These are phyloP conservation scores for Jacaranda copaia DNA, from an alignment of 257 asterid species.

Conservation along the genomic window DNA sequence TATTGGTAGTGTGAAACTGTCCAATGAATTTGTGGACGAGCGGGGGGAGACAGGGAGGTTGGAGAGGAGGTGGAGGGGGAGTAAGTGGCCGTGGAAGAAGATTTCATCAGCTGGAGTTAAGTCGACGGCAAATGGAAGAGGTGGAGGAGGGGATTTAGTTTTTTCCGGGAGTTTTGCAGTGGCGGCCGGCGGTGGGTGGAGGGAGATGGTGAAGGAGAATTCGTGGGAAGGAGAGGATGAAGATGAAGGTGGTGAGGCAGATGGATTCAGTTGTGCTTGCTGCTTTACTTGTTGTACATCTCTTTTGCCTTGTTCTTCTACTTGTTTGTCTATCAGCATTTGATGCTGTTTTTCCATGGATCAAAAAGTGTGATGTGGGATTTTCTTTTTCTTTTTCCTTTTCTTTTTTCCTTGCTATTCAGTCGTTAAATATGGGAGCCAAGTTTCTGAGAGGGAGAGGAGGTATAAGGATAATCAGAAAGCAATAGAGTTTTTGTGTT, in stretches of 20 bases:
- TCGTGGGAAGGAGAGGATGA: conserved; percentile 78
- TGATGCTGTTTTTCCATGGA: conserved; percentile 5
- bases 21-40: conserved; percentile 63
- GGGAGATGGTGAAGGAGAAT: conserved; percentile 75
- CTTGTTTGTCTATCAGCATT: conserved; percentile 36
- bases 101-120: conserved; percentile 86
- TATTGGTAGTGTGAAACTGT: conserved; percentile 57
- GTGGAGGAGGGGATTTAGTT: conserved; percentile 22
- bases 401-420: neutral
- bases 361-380: neutral
- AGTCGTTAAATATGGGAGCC: conserved; percentile 25
- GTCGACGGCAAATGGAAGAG: conserved; percentile 58
- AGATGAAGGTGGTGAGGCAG: conserved; percentile 46
- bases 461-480: conserved; percentile 47
- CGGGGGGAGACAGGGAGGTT: conserved; percentile 70
- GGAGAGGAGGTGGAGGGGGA: conserved; percentile 75
- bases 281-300: conserved; percentile 18
- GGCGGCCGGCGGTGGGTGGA: conserved; percentile 46
- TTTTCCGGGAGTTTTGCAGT: conserved; percentile 35
- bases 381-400: neutral
- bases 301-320: conserved; percentile 33
- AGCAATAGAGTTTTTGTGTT: conserved; percentile 31
- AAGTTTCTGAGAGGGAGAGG: conserved; percentile 30
- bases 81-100: conserved; percentile 81
- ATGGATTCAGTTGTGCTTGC: conserved; percentile 23